Percentiles rank a stretch among this genome's conserved stretches.
Evolutionary conservation across 345 rosid species (phyloP).

Genomic region (Citrus trifoliata): DNA sequence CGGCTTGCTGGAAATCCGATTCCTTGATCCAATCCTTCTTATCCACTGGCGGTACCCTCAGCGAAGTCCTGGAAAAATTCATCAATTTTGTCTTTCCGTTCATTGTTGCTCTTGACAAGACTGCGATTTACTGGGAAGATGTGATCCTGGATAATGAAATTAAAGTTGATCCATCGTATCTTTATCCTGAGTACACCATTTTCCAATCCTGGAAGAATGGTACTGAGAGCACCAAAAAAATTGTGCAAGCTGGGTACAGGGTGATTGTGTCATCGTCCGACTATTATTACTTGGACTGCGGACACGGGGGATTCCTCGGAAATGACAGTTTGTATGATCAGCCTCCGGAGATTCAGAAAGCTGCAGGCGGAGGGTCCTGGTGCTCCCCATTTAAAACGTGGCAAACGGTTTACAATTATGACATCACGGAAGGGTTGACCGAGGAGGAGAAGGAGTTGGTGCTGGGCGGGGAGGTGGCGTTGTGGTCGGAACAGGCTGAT

Average conservation of each 20-base stretch:
- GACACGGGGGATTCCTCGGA: constrained; percentile 70
- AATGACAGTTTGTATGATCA: constrained; percentile 64
- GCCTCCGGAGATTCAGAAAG: constrained; percentile 9
- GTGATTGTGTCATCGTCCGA: constrained; percentile 81
- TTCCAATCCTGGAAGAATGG: constrained; percentile 88
- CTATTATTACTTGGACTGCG: constrained; percentile 81
- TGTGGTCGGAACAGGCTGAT: constrained; percentile 95
- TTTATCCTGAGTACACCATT: constrained; percentile 57
- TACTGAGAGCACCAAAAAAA: constrained; percentile 53
- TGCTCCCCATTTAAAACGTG: constrained; percentile 91
- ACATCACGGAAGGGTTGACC: constrained; percentile 60
- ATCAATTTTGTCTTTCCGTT: constrained; percentile 55
- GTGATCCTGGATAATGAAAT: constrained; percentile 46
- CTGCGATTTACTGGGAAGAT: constrained; percentile 87
- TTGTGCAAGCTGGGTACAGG: constrained; percentile 68
- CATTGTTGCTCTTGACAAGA: constrained; percentile 60
- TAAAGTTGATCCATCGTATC: constrained; percentile 45
- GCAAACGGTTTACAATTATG: constrained; percentile 83
- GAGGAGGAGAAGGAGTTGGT: constrained; percentile 68
- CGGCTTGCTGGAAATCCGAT: constrained; percentile 83
- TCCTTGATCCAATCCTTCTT: constrained; percentile 54
- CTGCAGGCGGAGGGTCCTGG: constrained; percentile 58
- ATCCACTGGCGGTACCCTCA: constrained; percentile 59
- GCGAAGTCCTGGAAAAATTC: constrained; percentile 64
- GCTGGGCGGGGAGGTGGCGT: constrained; percentile 83